Evolutionary conservation across 371 early-diverging fungal genomes (phyloP).

Genomic region (Saksenaea oblongispora): DNA sequence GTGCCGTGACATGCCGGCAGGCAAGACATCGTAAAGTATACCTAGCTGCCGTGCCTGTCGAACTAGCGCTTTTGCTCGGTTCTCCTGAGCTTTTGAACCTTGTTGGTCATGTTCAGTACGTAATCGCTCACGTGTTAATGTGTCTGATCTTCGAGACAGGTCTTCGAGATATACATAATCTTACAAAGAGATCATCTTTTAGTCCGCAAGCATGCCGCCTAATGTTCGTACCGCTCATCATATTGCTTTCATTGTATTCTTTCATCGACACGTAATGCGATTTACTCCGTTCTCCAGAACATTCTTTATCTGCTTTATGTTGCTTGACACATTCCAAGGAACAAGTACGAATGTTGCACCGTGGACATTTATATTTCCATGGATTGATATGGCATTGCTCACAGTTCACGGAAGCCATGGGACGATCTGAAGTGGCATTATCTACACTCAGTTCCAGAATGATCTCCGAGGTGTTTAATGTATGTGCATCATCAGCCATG

Average conservation of each 20-base stretch:
- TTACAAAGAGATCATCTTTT: conserved; percentile 11
- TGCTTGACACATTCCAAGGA: conserved; percentile 65
- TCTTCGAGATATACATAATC: conserved; percentile 54
- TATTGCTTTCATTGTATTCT: conserved; percentile 53
- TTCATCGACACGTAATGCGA: conserved; percentile 57
- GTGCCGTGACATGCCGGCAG: conserved; percentile 37
- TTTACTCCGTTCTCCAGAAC: conserved; percentile 67
- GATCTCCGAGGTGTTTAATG: neutral
- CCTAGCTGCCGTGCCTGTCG: conserved; percentile 29
- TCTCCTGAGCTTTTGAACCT: conserved; percentile 10
- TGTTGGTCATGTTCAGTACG: conserved; percentile 14
- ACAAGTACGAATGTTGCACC: conserved; percentile 63
- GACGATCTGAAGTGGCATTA: neutral
- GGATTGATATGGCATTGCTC: conserved; percentile 33
- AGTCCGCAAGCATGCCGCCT: neutral
- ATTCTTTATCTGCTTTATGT: conserved; percentile 60
- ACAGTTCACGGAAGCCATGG: conserved; percentile 16
- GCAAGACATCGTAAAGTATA: conserved; percentile 27
- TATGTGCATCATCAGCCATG: neutral
- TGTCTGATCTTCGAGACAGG: conserved; percentile 37
- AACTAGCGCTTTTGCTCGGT: conserved; percentile 11
- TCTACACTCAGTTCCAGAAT: neutral
- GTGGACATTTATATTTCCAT: conserved; percentile 73
- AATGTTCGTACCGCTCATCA: conserved; percentile 64
- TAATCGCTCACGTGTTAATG: conserved; percentile 29